These are phyloP conservation scores for Pseudogymnoascus sp. DNA, from an alignment of 2,329 filamentous ascomycete genomes.

Conservation along the genomic window DNA sequence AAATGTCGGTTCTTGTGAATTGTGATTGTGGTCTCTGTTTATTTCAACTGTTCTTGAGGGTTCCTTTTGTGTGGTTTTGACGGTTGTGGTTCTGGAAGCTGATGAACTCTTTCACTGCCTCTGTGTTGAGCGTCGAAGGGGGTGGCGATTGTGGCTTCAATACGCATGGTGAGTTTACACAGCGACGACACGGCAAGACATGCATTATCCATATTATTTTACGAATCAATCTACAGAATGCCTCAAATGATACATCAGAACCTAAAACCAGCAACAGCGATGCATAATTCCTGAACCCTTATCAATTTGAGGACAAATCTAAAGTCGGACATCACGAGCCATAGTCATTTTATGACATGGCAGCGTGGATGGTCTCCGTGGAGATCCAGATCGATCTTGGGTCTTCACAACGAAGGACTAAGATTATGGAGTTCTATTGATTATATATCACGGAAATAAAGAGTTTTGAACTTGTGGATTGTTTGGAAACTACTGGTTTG, in stretches of 20 bases:
- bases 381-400: not conserved
- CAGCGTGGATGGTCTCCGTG: not conserved
- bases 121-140: not conserved
- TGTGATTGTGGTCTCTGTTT: not conserved
- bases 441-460: not conserved
- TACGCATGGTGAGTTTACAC: not conserved
- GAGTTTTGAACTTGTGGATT: not conserved
- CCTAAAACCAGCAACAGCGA: not conserved
- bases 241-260: not conserved
- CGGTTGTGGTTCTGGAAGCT: not conserved
- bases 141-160: not conserved
- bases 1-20: not conserved
- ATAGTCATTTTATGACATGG: not conserved
- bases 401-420: not conserved
- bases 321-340: not conserved
- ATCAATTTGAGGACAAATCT: not conserved
- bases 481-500: not conserved
- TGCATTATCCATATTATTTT: not conserved
- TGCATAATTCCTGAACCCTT: not conserved
- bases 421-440: not conserved
- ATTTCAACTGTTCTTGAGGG: not conserved
- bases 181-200: not conserved
- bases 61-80: not conserved
- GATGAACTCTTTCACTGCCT: too few relatives aligned
- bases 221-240: not conserved